Conservation (phyloP, 2,329 filamentous ascomycete genomes). For the Monosporascus sp. region DNA sequence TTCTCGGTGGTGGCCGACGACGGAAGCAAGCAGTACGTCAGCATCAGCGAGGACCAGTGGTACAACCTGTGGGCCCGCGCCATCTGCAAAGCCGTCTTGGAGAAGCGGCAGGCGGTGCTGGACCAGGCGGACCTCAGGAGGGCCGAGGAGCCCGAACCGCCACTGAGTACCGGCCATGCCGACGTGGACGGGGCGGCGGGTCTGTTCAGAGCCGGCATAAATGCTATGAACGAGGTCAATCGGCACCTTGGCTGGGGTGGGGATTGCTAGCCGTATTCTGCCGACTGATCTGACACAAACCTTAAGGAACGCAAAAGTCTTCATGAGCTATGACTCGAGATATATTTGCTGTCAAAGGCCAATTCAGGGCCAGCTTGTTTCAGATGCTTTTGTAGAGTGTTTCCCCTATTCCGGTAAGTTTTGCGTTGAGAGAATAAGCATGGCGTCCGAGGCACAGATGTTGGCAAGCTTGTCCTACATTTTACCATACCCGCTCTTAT, state of each 20-base stretch:
- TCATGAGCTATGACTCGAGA: too few species aligned
- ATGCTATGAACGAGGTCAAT: slow-evolving; percentile 49
- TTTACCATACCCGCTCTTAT: too few species aligned
- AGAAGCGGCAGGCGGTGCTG: slow-evolving; percentile 50
- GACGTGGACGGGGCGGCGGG: slow-evolving; percentile 35
- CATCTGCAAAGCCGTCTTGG: slow-evolving; percentile 55
- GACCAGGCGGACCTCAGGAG: slow-evolving; percentile 51
- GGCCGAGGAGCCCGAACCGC: slow-evolving; percentile 34
- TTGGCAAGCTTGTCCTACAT: too few species aligned
- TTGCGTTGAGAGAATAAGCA: too few species aligned
- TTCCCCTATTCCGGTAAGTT: too few species aligned
- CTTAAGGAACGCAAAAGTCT: too few species aligned
- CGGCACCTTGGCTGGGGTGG: slow-evolving; percentile 50
- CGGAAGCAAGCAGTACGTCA: slow-evolving; percentile 44
- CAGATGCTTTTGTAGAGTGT: too few species aligned
- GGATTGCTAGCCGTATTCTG: slow-evolving; percentile 19
- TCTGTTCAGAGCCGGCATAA: slow-evolving; percentile 43
- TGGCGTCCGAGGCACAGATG: too few species aligned
- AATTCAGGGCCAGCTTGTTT: too few species aligned
- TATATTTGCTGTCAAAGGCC: too few species aligned
- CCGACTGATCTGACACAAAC: too few species aligned
- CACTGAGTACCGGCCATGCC: slow-evolving; percentile 34
- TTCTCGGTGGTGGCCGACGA: slow-evolving; percentile 37
- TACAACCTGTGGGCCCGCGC: slow-evolving; percentile 58
- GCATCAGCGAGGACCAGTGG: slow-evolving; percentile 54